Evolutionary conservation across 1,284 basidiomycete genomes (phyloP).

Genomic region (Ustilago sp.): DNA sequence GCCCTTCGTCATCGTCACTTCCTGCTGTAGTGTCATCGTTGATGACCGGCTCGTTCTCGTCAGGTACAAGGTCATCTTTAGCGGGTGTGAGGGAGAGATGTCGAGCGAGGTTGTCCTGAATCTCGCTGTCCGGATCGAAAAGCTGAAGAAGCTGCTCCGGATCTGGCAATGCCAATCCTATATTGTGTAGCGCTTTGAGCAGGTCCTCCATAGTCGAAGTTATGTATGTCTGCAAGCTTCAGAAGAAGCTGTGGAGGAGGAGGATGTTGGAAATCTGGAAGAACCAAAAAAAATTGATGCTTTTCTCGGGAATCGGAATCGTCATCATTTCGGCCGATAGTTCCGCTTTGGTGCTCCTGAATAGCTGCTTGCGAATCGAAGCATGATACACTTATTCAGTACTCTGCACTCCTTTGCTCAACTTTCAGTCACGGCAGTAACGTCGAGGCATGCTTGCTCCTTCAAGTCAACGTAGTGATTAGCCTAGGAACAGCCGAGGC

Average conservation of each 20-base stretch:
- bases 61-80: constrained; percentile 23
- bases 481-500: constrained; percentile 30
- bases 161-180: constrained; percentile 58
- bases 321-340: not conserved
- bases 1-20: constrained; percentile 27
- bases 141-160: constrained; percentile 64
- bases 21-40: not conserved
- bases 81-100: constrained; percentile 57
- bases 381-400: not conserved
- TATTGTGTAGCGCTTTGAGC: constrained; percentile 60
- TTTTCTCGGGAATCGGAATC: constrained; percentile 31
- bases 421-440: not conserved
- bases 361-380: not conserved
- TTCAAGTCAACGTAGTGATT: constrained; percentile 27
- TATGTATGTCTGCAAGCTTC: too few relatives aligned
- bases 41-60: constrained; percentile 9
- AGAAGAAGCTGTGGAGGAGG: not conserved
- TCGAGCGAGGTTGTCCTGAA: constrained; percentile 62
- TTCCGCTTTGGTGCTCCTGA: not conserved
- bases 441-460: constrained; percentile 5
- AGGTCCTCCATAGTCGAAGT: constrained; percentile 62
- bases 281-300: constrained; percentile 27
- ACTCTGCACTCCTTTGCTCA: not conserved
- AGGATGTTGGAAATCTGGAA: constrained; percentile 14
- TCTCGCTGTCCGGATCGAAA: constrained; percentile 53